Conservation (phyloP, 306 rosid genomes). For the Glycyrrhiza uralensis region DNA sequence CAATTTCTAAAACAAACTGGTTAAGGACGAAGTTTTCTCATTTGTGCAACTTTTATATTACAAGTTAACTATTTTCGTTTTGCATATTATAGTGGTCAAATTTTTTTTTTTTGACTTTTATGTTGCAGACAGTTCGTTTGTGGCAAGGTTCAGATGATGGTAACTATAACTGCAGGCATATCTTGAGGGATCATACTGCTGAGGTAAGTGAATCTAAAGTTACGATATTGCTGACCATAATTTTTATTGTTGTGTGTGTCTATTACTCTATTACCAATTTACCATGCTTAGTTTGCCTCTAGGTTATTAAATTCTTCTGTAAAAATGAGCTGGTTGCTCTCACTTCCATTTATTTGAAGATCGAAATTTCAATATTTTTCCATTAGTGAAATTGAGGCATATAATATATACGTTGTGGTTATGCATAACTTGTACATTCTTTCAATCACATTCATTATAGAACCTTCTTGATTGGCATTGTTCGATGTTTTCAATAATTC, state of each 20-base stretch:
- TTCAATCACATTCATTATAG: not conserved
- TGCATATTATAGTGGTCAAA: not conserved
- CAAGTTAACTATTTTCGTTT: not conserved
- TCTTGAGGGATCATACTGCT: constrained; percentile 80
- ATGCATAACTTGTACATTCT: not conserved
- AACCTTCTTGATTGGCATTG: not conserved
- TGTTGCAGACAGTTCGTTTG: constrained; percentile 81
- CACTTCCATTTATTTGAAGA: not conserved
- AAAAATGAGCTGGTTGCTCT: not conserved
- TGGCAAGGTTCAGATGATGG: constrained; percentile 93
- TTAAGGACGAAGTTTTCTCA: not conserved
- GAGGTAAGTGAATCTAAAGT: constrained; percentile 53
- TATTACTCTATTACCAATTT: too few species aligned
- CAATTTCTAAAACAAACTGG: not conserved
- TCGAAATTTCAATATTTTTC: not conserved
- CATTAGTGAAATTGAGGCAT: not conserved
- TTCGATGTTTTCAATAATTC: not conserved
- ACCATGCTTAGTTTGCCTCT: not conserved
- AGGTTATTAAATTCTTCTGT: not conserved
- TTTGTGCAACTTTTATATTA: not conserved
- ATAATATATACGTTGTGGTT: not conserved
- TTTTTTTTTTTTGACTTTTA: constrained; percentile 7
- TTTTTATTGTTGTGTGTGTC: not conserved
- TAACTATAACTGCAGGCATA: constrained; percentile 67
- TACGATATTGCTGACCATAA: not conserved